Conservation (phyloP, 345 rosid genomes). For the Eutrema heterophyllum region DNA sequence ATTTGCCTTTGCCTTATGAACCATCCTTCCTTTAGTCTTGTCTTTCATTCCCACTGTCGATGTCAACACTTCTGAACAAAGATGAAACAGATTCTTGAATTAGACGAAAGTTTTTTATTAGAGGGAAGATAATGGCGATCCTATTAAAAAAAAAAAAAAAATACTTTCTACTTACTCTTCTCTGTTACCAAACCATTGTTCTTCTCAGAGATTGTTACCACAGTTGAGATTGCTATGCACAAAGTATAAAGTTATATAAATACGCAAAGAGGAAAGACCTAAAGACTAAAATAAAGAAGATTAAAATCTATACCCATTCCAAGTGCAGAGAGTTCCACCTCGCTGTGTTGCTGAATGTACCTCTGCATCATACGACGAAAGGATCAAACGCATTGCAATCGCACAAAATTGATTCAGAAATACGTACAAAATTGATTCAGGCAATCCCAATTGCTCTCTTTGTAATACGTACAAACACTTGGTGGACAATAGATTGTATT, state of each 20-base stretch:
- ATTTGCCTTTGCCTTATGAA: conserved; percentile 85
- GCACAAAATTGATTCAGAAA: background rate
- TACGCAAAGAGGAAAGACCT: background rate
- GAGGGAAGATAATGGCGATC: background rate
- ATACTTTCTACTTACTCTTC: conserved; percentile 50
- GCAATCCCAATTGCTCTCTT: background rate
- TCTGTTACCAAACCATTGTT: conserved; percentile 82
- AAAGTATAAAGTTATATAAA: background rate
- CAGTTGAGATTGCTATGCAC: conserved; percentile 61
- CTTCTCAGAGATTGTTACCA: conserved; percentile 86
- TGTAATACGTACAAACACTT: background rate
- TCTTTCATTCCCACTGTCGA: conserved; percentile 89
- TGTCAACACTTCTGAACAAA: conserved; percentile 65
- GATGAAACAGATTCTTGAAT: background rate
- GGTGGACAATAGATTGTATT: background rate
- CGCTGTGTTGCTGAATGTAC: conserved; percentile 82
- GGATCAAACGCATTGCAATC: background rate
- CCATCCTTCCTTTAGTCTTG: conserved; percentile 62
- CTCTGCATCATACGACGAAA: conserved; percentile 43
- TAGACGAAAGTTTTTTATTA: background rate
- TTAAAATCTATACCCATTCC: conserved; percentile 67
- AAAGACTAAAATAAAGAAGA: background rate
- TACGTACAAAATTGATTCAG: background rate
- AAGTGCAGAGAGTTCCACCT: conserved; percentile 88
- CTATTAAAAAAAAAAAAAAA: background rate